Conservation (phyloP, 2,329 filamentous ascomycete genomes). For the Aspergillus persii region DNA sequence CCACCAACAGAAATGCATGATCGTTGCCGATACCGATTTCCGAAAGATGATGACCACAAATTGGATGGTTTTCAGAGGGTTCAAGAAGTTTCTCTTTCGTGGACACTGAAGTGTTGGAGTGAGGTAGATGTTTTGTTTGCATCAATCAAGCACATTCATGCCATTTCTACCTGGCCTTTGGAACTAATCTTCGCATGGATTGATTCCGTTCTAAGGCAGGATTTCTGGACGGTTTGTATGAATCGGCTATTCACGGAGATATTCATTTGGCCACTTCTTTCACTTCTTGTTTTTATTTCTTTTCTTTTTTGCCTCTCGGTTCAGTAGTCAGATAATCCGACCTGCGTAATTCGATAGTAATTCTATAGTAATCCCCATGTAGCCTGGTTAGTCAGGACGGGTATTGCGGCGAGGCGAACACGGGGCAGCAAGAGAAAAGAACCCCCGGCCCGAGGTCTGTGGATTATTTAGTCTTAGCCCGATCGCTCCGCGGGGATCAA, state of each 20-base stretch:
- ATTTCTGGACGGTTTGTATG: no score
- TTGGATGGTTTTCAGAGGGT: not conserved
- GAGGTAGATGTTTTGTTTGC: not conserved
- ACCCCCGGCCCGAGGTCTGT: conserved; percentile 1
- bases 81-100: not conserved
- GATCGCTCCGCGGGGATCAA: not conserved
- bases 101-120: not conserved
- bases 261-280: no score
- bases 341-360: no score
- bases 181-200: no score
- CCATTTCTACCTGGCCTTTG: no score
- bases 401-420: not conserved
- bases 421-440: not conserved
- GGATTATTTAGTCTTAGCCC: not conserved
- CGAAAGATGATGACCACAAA: not conserved
- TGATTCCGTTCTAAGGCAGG: no score
- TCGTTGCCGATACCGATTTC: not conserved
- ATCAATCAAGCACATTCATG: no score
- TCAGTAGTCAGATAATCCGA: no score
- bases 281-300: no score
- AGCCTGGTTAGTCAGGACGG: not conserved
- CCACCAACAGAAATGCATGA: not conserved
- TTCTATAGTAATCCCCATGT: no score
- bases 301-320: no score
- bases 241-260: no score